Conservation (phyloP, 2,329 filamentous ascomycete genomes). For the Sordariomycetes sp. region DNA sequence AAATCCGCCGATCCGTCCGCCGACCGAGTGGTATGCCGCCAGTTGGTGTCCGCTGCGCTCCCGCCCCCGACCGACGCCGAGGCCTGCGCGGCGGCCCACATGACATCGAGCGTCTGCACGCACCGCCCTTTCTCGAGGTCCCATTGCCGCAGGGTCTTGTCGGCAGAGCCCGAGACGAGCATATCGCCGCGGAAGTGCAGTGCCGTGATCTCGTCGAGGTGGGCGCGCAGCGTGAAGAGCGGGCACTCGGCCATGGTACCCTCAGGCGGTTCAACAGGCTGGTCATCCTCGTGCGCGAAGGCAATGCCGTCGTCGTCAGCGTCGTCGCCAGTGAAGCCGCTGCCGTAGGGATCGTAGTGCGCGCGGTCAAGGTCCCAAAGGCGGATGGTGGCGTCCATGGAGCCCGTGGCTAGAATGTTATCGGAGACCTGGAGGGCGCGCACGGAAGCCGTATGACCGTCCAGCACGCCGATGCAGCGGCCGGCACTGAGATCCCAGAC, state of each 20-base stretch:
- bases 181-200: conserved; percentile 83
- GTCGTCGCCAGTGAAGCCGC: conserved; percentile 46
- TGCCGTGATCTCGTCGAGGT: conserved; percentile 90
- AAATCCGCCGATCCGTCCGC: conserved; percentile 59
- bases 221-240: conserved; percentile 78
- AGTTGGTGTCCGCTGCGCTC: conserved; percentile 47
- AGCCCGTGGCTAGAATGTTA: conserved; percentile 89
- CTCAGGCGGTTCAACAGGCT: conserved; percentile 56
- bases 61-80: conserved; percentile 39
- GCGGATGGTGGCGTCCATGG: conserved; percentile 86
- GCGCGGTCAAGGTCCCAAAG: conserved; percentile 91
- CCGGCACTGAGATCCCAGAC: conserved; percentile 97
- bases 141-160: conserved; percentile 97
- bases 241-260: conserved; percentile 84
- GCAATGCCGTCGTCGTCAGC: conserved; percentile 58
- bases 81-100: conserved; percentile 94
- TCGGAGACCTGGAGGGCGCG: conserved; percentile 88
- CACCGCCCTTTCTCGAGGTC: conserved; percentile 95
- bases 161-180: conserved; percentile 87
- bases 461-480: conserved; percentile 79
- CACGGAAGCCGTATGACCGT: conserved; percentile 92
- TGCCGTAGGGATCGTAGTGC: conserved; percentile 64
- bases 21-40: conserved; percentile 51
- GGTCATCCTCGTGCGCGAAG: conserved; percentile 61
- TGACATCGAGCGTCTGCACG: conserved; percentile 92